Percentiles rank a stretch among this genome's conserved stretches.
phyloP scores from a whole-genome alignment of 106 monocot genomes.

The Cymbidium sinense region DNA sequence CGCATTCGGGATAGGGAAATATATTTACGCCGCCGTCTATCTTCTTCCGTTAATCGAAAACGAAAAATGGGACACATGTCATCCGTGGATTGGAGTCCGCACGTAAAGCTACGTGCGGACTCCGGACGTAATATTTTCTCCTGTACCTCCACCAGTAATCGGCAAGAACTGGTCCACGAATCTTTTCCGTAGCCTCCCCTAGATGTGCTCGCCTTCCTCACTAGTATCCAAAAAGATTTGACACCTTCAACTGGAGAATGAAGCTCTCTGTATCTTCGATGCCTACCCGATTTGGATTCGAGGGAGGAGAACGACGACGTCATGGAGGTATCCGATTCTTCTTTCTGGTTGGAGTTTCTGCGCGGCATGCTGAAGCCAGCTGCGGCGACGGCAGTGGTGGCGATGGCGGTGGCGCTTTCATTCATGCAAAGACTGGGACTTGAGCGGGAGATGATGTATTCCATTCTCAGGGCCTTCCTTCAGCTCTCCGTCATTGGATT shows the following conservation, averaged over 20 bases:
- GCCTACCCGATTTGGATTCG: not conserved
- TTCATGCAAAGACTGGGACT: conserved; percentile 61
- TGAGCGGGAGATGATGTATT: conserved; percentile 75
- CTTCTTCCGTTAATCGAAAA: no score
- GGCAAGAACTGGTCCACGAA: no score
- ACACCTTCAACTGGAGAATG: not conserved
- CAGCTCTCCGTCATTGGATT: conserved; percentile 93
- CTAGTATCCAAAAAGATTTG: not conserved
- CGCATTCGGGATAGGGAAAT: no score
- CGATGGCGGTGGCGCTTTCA: conserved; percentile 61
- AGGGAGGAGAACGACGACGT: not conserved
- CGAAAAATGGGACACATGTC: no score
- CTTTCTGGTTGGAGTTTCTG: conserved; percentile 61
- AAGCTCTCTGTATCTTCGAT: not conserved
- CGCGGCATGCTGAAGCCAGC: conserved; percentile 86
- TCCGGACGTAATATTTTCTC: no score
- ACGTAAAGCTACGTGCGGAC: no score
- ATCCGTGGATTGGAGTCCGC: no score
- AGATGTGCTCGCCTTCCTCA: not conserved
- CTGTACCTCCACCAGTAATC: no score
- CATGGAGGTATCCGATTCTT: conserved; percentile 21
- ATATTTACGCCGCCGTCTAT: no score
- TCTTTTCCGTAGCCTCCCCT: not conserved
- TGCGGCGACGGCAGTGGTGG: conserved; percentile 60
- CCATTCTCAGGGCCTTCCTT: conserved; percentile 61